A percentile compares a stretch with the other conserved stretches of the same genome.
These are phyloP conservation scores for Claviceps fusiformis DNA, from an alignment of 2,329 filamentous ascomycete species.

Conservation along the genomic window DNA sequence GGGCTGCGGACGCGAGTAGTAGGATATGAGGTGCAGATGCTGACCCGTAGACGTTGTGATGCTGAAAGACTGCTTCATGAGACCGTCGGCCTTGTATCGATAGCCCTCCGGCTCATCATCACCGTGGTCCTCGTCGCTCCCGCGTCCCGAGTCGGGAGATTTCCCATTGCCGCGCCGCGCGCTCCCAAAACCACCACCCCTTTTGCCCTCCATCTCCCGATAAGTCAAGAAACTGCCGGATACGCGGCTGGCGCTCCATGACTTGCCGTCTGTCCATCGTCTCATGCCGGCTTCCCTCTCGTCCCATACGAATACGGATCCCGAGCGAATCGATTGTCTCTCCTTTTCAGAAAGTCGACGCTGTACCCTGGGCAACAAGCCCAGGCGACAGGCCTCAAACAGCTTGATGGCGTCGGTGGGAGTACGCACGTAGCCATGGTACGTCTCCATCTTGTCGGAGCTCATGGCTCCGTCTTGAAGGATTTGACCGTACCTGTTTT, in stretches of 20 bases:
- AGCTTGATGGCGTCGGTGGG: constrained; percentile 93
- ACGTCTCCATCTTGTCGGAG: constrained; percentile 70
- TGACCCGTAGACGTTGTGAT: constrained; percentile 83
- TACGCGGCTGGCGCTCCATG: constrained; percentile 94
- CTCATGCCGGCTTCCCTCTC: constrained; percentile 97
- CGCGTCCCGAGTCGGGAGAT: constrained; percentile 69
- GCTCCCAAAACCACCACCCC: constrained; percentile 61
- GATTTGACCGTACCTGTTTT: constrained; percentile 8
- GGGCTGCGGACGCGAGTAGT: constrained; percentile 73
- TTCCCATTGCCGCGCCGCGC: constrained; percentile 49
- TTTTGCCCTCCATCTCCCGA: constrained; percentile 96
- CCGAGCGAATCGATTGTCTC: constrained; percentile 86
- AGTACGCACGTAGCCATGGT: constrained; percentile 88
- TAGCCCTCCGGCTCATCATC: constrained; percentile 82
- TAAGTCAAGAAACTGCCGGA: constrained; percentile 97
- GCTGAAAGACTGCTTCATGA: constrained; percentile 99
- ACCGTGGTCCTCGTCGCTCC: constrained; percentile 75
- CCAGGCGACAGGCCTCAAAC: constrained; percentile 92
- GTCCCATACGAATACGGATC: constrained; percentile 99
- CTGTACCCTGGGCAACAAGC: constrained; percentile 81
- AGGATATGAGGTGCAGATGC: constrained; percentile 94
- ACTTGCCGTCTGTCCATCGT: constrained; percentile 97
- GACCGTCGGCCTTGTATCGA: constrained; percentile 85
- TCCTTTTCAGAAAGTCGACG: constrained; percentile 91
- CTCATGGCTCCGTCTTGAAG: constrained; percentile 10